Conservation (phyloP, 345 rosid species). For the Citrus maxima region DNA sequence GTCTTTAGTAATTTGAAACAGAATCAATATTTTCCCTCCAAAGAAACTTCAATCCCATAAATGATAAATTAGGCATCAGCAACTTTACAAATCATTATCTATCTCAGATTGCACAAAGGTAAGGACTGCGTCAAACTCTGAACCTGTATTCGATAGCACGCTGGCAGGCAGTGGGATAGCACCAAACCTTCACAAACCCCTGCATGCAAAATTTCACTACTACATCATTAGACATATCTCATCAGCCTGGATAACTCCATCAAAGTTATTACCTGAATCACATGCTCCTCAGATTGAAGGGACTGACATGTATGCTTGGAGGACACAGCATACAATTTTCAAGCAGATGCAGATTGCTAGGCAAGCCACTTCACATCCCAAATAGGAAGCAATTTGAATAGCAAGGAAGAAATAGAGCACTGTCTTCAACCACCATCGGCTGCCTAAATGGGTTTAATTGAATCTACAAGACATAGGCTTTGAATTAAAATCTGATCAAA, state of each 20-base stretch:
- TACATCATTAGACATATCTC: not conserved
- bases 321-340: not conserved
- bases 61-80: not conserved
- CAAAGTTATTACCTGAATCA: not conserved
- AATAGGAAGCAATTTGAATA: constrained; percentile 91
- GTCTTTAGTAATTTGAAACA: not conserved
- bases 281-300: not conserved
- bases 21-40: not conserved
- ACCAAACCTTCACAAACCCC: not conserved
- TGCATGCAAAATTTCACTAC: not conserved
- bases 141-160: not conserved
- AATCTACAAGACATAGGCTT: constrained; percentile 46
- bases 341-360: not conserved
- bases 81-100: not conserved
- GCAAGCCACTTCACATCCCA: constrained; percentile 28
- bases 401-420: constrained; percentile 71
- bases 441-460: constrained; percentile 91
- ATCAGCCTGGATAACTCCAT: not conserved
- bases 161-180: not conserved
- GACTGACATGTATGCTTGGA: not conserved
- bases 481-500: constrained; percentile 10
- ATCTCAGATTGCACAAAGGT: not conserved
- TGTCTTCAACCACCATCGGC: constrained; percentile 81
- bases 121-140: not conserved
- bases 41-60: not conserved